Conservation (phyloP, 768 basidiomycete genomes). For the Sutorius australiensis region DNA sequence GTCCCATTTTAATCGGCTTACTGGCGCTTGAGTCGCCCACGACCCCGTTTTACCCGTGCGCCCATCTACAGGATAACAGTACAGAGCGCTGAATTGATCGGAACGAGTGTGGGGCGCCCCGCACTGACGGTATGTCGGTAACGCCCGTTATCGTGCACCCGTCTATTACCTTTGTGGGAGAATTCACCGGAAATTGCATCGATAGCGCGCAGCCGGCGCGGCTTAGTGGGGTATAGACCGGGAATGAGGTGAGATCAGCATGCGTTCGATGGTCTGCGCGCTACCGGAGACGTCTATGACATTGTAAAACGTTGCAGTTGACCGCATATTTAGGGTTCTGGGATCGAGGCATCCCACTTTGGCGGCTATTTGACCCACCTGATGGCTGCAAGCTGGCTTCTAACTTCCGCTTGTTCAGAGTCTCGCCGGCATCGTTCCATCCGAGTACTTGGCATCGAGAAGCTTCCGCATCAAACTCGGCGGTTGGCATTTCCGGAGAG, state of each 20-base stretch:
- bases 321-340: not conserved
- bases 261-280: not conserved
- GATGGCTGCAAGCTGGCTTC: not conserved
- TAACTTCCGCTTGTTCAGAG: not conserved
- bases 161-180: not conserved
- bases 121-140: not conserved
- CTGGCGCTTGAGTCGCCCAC: not conserved
- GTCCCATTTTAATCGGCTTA: not conserved
- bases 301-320: not conserved
- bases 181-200: not conserved
- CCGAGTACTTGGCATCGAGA: constrained; percentile 11
- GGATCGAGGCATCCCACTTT: not conserved
- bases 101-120: not conserved
- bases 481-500: constrained; percentile 5
- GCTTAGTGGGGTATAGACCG: not conserved
- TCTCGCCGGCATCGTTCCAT: constrained; percentile 4
- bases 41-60: not conserved
- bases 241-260: not conserved
- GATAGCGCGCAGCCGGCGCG: not conserved
- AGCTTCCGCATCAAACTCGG: constrained; percentile 4
- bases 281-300: not conserved
- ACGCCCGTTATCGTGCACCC: not conserved
- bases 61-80: not conserved
- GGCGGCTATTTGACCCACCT: not conserved
- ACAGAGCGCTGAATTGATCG: not conserved